Evolutionary conservation across 352 stramenopile species (phyloP).

Genomic region (Phytophthora boehmeriae): DNA sequence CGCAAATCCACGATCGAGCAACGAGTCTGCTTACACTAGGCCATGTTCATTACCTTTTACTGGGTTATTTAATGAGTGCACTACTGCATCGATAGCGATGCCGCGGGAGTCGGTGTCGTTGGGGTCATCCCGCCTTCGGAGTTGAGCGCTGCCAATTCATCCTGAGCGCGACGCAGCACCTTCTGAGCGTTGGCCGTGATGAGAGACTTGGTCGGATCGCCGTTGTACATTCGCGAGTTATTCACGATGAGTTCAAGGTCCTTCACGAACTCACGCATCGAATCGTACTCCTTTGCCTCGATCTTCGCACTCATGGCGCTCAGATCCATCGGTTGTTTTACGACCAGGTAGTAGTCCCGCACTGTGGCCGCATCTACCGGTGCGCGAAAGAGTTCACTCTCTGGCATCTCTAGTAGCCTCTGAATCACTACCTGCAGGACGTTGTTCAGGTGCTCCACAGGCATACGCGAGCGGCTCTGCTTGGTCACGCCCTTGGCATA

Average conservation of each 20-base stretch:
- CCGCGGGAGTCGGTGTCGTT: constrained; percentile 26
- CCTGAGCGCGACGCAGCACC: constrained; percentile 74
- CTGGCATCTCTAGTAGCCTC: constrained; percentile 73
- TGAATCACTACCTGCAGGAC: constrained; percentile 69
- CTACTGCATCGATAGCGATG: neutral
- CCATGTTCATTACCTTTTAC: too few relatives aligned
- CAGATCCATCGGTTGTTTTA: constrained; percentile 89
- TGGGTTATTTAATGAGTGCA: too few relatives aligned
- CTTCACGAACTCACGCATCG: constrained; percentile 87
- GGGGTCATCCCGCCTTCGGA: constrained; percentile 52
- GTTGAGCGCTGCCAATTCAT: constrained; percentile 72
- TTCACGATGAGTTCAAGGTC: constrained; percentile 87
- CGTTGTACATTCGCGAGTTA: constrained; percentile 87
- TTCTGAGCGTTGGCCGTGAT: constrained; percentile 85
- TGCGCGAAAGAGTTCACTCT: constrained; percentile 77
- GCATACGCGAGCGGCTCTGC: constrained; percentile 78
- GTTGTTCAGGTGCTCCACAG: constrained; percentile 73
- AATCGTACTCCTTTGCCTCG: constrained; percentile 69
- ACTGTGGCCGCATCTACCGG: constrained; percentile 68
- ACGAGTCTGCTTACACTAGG: too few relatives aligned
- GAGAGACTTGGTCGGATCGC: constrained; percentile 60
- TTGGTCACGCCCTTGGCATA: constrained; percentile 79
- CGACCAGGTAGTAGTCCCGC: constrained; percentile 82
- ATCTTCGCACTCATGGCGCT: constrained; percentile 74
- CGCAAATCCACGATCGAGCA: too few relatives aligned